Percentiles rank a stretch among this genome's conserved stretches.
phyloP scores from a whole-genome alignment of 371 early-diverging fungal genomes.

The Mucor indicus region DNA sequence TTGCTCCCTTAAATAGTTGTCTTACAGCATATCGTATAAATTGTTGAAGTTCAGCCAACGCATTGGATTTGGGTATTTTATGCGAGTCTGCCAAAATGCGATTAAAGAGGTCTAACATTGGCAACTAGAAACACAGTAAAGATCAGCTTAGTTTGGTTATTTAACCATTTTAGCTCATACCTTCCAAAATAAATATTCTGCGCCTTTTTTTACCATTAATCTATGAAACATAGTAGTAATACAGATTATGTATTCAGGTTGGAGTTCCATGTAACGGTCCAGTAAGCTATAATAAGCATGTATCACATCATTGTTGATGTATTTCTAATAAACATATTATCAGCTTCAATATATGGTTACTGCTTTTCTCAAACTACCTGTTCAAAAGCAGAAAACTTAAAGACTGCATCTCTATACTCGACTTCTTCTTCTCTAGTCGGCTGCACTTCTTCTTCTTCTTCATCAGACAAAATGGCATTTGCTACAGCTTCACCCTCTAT shows the following conservation, averaged over 20 bases:
- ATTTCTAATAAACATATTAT: too few relatives aligned
- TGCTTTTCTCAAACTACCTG: too few relatives aligned
- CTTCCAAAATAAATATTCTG: slow-evolving; percentile 60
- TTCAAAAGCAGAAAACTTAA: slow-evolving; percentile 60
- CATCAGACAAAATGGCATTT: neutral
- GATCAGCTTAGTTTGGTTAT: neutral
- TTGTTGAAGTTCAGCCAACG: slow-evolving; percentile 43
- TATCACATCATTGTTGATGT: slow-evolving; percentile 48
- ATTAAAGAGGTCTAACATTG: slow-evolving; percentile 62
- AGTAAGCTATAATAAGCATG: slow-evolving; percentile 54
- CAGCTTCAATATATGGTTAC: too few relatives aligned
- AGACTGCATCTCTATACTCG: slow-evolving; percentile 48
- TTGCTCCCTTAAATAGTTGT: slow-evolving; percentile 54
- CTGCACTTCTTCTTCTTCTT: slow-evolving; percentile 25
- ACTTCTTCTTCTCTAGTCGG: slow-evolving; percentile 25
- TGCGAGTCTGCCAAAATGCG: slow-evolving; percentile 40
- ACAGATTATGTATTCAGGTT: slow-evolving; percentile 47
- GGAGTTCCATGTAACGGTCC: slow-evolving; percentile 41
- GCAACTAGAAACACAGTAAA: slow-evolving; percentile 26
- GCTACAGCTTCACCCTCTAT: slow-evolving; percentile 3
- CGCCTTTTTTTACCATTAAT: slow-evolving; percentile 59
- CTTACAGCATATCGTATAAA: slow-evolving; percentile 52
- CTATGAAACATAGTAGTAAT: slow-evolving; percentile 66
- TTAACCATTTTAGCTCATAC: slow-evolving; percentile 14
- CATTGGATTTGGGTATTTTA: slow-evolving; percentile 24